Evolutionary conservation across 495 filamentous ascomycete genomes (phyloP), one percentile per base, ranked within the genome.

Genomic region (Platismatia glauca): DNA sequence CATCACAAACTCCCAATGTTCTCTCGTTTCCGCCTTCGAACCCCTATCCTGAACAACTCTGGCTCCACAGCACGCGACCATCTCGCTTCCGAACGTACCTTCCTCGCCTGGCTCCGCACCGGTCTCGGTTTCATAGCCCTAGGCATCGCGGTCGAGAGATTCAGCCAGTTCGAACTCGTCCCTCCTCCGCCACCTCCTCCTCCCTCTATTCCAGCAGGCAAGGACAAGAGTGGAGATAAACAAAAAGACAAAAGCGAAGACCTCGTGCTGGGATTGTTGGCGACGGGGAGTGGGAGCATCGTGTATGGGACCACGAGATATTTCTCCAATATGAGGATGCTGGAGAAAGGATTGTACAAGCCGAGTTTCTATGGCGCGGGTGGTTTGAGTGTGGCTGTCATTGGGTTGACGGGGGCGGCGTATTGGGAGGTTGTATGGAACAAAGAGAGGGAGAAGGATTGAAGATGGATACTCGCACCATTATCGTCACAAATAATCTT

Each of bases 21-120:
- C 44, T 15, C 44, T 22, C 44, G 44, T 50, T 58, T 74, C 29
- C 37, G 70, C 24, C n/a, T n/a, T n/a, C n/a, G n/a, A n/a, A n/a
- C n/a, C n/a, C n/a, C n/a, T n/a, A 57, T 68, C 43, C 68, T 75
- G 55, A 59, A 68, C 41, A 74, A 75, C 63, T 71, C 65, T n/a
- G 71, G 72, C 55, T 72, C 69, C 6, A 70, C 73, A 55, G 68
- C 79, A 8, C 78, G 79, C 60, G 79, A 82, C 67, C 77, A 82
- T 61, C 75, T 79, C 39, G 79, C 80, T 63, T 77, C 76, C 64
- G 80, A 83, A 69, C 77, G 80, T 4, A 83, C 80, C n/a, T 82
- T 80, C 65, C 74, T 83, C 15, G 76, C 79, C 50, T 82, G 78
- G 79, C 76, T 75, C 4, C 75, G 79, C 22, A 80, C 77, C 53